Conservation (phyloP, 768 basidiomycete species). For the Pleurotus cornucopiae region DNA sequence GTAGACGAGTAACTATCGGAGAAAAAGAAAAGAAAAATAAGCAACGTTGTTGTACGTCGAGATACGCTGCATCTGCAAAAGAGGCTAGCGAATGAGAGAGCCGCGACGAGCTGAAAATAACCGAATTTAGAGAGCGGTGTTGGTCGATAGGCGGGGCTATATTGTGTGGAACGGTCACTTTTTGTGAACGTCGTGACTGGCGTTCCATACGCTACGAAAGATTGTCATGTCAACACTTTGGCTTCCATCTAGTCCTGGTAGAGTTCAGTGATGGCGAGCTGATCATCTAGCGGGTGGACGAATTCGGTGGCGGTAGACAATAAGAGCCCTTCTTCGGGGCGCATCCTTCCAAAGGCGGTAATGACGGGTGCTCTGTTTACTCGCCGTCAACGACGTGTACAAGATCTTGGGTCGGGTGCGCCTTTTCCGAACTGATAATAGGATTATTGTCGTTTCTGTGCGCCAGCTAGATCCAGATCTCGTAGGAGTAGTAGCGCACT, state of each 20-base stretch:
- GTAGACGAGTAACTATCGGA: conserved; percentile 29
- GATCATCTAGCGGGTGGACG: conserved; percentile 27
- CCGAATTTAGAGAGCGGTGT: conserved; percentile 28
- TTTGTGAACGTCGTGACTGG: conserved; percentile 39
- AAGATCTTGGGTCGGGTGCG: conserved; percentile 7
- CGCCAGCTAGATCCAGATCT: neutral
- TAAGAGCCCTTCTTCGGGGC: conserved; percentile 44
- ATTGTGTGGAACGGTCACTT: conserved; percentile 43
- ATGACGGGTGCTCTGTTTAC: conserved; percentile 19
- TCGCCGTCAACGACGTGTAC: neutral
- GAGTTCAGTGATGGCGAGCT: conserved; percentile 33
- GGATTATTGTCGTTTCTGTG: conserved; percentile 1
- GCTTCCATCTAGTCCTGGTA: conserved; percentile 30
- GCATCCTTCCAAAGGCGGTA: conserved; percentile 32
- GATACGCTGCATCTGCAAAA: conserved; percentile 33
- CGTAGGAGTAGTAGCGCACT: neutral
- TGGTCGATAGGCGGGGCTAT: conserved; percentile 42
- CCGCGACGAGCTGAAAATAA: conserved; percentile 36
- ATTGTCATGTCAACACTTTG: conserved; percentile 56
- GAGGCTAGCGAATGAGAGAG: conserved; percentile 40
- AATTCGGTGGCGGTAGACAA: conserved; percentile 40
- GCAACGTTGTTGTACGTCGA: conserved; percentile 39
- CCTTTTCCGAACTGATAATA: conserved; percentile 7
- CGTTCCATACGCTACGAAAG: conserved; percentile 33
- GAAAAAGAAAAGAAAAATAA: conserved; percentile 38